Conservation (phyloP, 805 yeast species). For the Komagataella mondaviorum region DNA sequence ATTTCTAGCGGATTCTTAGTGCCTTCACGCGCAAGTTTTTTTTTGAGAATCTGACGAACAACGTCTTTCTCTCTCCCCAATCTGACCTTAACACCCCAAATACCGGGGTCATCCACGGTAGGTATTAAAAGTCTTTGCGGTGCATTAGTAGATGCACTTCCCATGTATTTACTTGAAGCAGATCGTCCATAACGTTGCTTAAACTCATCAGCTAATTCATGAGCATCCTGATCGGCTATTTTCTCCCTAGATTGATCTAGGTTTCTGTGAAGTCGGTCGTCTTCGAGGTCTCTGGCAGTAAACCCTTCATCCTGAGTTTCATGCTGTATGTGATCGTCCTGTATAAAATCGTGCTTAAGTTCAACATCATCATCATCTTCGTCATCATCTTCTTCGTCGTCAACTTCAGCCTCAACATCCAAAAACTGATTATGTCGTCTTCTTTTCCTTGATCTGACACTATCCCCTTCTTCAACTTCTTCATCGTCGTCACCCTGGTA, state of each 20-base stretch:
- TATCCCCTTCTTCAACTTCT: constrained; percentile 44
- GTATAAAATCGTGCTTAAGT: constrained; percentile 70
- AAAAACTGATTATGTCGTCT: constrained; percentile 70
- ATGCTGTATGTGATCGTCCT: constrained; percentile 58
- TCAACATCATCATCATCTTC: constrained; percentile 96
- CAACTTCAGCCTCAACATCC: constrained; percentile 98
- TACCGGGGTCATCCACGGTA: constrained; percentile 90
- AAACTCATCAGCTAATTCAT: constrained; percentile 80
- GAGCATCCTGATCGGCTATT: constrained; percentile 90
- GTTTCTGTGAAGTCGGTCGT: constrained; percentile 82
- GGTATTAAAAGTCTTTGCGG: constrained; percentile 91
- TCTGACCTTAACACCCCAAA: constrained; percentile 91
- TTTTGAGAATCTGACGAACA: constrained; percentile 73
- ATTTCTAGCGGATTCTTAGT: constrained; percentile 74
- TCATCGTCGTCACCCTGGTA: constrained; percentile 39
- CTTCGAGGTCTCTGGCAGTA: constrained; percentile 22
- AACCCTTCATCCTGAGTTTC: constrained; percentile 28
- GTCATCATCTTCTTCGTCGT: constrained; percentile 89
- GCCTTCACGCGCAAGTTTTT: constrained; percentile 65
- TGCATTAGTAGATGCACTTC: constrained; percentile 68
- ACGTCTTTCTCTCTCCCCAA: constrained; percentile 88
- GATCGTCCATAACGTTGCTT: constrained; percentile 87
- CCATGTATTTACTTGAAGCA: constrained; percentile 69
- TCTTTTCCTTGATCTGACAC: constrained; percentile 31
- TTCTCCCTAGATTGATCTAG: constrained; percentile 74